A percentile compares a stretch with the other conserved stretches of the same genome.
These are phyloP conservation scores for Phialocephala sp. DNA, from an alignment of 2,329 filamentous ascomycete species.

Conservation along the genomic window DNA sequence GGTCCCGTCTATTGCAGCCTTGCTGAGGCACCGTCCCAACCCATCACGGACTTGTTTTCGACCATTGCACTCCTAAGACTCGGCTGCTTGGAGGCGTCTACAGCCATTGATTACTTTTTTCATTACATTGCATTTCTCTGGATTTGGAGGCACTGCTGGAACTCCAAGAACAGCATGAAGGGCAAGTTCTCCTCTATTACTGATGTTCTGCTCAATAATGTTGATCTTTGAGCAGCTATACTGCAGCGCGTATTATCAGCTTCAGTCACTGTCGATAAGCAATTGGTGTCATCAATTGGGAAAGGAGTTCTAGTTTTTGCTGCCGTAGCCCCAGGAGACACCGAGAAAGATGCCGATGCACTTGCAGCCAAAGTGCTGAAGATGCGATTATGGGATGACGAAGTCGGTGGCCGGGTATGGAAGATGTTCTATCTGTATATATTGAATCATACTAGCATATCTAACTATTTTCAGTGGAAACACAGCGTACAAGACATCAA, in stretches of 20 bases:
- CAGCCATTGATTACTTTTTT: not conserved
- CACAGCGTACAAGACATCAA: constrained; percentile 83
- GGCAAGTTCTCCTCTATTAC: constrained; percentile 11
- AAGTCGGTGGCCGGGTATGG: constrained; percentile 40
- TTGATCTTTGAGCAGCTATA: constrained; percentile 66
- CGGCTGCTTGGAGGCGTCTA: not conserved
- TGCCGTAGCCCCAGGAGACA: constrained; percentile 88
- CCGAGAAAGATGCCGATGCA: constrained; percentile 82
- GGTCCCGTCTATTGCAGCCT: not conserved
- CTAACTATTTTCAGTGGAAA: constrained; percentile 73
- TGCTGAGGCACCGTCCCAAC: not conserved
- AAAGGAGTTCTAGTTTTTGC: constrained; percentile 90
- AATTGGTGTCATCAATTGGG: constrained; percentile 89
- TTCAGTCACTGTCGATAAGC: constrained; percentile 91
- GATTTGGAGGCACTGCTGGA: not conserved
- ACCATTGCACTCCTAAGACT: not conserved
- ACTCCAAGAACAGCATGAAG: constrained; percentile 21
- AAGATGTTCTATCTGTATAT: constrained; percentile 13
- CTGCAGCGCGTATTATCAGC: constrained; percentile 93
- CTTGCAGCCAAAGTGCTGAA: constrained; percentile 88
- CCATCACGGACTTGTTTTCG: not conserved
- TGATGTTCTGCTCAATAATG: not conserved
- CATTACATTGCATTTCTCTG: not conserved
- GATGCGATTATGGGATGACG: constrained; percentile 79
- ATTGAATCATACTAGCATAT: constrained; percentile 13